Evolutionary conservation across 352 stramenopile genomes (phyloP).

Genomic region (Pythium volutum): DNA sequence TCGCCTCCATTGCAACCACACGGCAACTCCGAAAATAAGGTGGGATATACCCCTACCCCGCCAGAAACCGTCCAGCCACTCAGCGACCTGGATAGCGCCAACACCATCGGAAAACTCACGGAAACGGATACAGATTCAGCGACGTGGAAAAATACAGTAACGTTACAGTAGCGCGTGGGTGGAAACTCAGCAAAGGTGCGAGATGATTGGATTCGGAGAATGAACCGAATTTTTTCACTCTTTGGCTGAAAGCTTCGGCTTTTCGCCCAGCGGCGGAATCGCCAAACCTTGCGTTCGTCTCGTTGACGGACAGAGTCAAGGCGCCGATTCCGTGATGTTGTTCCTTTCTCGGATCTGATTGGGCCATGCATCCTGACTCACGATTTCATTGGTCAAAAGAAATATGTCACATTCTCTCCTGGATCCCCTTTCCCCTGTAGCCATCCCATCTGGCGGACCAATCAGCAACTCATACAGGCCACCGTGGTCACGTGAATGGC

Average conservation of each 20-base stretch:
- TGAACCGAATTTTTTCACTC: too few species aligned
- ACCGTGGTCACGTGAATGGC: constrained; percentile 5
- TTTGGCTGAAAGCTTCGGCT: not conserved
- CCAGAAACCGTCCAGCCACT: constrained; percentile 16
- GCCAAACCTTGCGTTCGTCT: not conserved
- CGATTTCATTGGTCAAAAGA: constrained; percentile 1
- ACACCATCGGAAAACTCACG: constrained; percentile 21
- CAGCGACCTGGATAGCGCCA: constrained; percentile 7
- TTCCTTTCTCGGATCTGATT: constrained; percentile 1
- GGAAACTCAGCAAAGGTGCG: not conserved
- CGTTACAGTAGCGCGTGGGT: not conserved
- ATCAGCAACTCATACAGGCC: not conserved
- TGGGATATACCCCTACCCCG: constrained; percentile 9
- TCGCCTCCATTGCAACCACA: not conserved
- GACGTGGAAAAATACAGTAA: constrained; percentile 1
- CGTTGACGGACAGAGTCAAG: too few species aligned
- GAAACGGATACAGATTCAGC: constrained; percentile 1
- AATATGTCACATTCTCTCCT: not conserved
- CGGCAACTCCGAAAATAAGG: not conserved
- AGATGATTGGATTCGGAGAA: too few species aligned
- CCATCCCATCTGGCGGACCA: constrained; percentile 8
- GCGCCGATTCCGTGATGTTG: constrained; percentile 7
- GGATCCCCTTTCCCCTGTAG: constrained; percentile 8
- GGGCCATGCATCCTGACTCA: not conserved
- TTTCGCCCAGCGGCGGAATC: constrained; percentile 1